phyloP scores from a whole-genome alignment of 352 stramenopile species.

The Globisporangium echinulatum region DNA sequence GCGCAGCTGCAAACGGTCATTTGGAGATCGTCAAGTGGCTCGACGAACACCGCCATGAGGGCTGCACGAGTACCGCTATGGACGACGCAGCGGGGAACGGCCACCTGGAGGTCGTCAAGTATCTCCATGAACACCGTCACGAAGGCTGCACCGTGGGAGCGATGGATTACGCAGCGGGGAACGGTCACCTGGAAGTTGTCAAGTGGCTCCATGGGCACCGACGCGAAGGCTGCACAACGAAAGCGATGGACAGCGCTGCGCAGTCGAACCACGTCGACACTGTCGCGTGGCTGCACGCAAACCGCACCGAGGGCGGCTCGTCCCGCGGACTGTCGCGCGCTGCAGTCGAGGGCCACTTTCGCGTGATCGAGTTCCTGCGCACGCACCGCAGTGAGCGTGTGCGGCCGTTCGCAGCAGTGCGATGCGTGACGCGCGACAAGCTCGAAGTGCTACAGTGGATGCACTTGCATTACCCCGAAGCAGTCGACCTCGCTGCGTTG shows the following conservation, averaged over 20 bases:
- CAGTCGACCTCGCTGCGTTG: not conserved
- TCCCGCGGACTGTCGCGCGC: not conserved
- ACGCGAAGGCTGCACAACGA: slow-evolving; percentile 1
- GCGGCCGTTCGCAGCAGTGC: not conserved
- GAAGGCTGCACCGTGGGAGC: slow-evolving; percentile 2
- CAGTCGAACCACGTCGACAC: slow-evolving; percentile 1
- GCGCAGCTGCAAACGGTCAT: not conserved
- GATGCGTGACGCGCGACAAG: not conserved
- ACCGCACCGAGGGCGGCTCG: slow-evolving; percentile 12
- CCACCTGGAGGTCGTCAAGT: slow-evolving; percentile 12
- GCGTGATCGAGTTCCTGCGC: slow-evolving; percentile 4
- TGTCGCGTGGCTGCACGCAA: slow-evolving; percentile 9
- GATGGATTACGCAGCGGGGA: slow-evolving; percentile 5
- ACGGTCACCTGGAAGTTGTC: slow-evolving; percentile 4
- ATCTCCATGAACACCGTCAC: slow-evolving; percentile 9
- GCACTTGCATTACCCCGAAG: not conserved
- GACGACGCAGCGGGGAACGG: slow-evolving; percentile 10
- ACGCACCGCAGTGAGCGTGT: slow-evolving; percentile 4
- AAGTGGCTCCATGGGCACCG: slow-evolving; percentile 7
- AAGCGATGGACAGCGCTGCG: slow-evolving; percentile 10
- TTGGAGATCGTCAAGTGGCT: slow-evolving; percentile 6
- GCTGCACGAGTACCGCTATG: slow-evolving; percentile 9
- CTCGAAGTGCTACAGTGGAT: slow-evolving; percentile 7
- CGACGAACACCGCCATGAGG: slow-evolving; percentile 1
- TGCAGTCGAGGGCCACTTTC: not conserved